These are phyloP conservation scores for Cryphonectria parasitica DNA, from an alignment of 2,329 filamentous ascomycete genomes.

Conservation along the genomic window DNA sequence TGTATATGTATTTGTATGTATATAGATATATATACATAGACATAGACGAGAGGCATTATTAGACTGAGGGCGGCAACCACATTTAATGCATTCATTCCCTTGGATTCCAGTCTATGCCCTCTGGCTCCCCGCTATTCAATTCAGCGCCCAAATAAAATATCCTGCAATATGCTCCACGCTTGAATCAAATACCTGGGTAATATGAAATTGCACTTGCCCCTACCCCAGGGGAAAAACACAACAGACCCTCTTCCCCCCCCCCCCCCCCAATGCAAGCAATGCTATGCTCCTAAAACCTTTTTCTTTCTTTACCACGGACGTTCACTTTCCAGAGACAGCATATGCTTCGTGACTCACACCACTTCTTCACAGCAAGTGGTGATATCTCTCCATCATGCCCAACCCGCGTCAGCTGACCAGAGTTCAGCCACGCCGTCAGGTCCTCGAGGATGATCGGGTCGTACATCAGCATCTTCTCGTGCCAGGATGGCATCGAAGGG, in stretches of 20 bases:
- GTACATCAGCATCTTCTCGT: slow-evolving; percentile 92
- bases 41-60: neutral
- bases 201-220: neutral
- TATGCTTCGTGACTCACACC: slow-evolving; percentile 87
- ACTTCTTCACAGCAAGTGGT: slow-evolving; percentile 73
- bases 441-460: slow-evolving; percentile 91
- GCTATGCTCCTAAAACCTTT: slow-evolving; percentile 44
- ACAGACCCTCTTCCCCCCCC: too few species aligned
- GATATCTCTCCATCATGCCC: slow-evolving; percentile 69
- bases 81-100: neutral
- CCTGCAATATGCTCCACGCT: neutral
- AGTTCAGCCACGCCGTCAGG: slow-evolving; percentile 80
- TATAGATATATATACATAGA: neutral
- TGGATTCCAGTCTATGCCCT: neutral
- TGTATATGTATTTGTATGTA: too few species aligned
- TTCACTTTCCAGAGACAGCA: slow-evolving; percentile 77
- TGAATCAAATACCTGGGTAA: neutral
- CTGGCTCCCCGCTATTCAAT: too few species aligned
- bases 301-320: slow-evolving; percentile 55
- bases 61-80: neutral
- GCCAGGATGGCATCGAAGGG: slow-evolving; percentile 67
- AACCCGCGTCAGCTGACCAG: slow-evolving; percentile 63
- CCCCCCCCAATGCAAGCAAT: neutral
- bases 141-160: neutral
- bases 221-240: too few species aligned